Conservation (phyloP, 306 rosid genomes). For the Glycine soja region DNA sequence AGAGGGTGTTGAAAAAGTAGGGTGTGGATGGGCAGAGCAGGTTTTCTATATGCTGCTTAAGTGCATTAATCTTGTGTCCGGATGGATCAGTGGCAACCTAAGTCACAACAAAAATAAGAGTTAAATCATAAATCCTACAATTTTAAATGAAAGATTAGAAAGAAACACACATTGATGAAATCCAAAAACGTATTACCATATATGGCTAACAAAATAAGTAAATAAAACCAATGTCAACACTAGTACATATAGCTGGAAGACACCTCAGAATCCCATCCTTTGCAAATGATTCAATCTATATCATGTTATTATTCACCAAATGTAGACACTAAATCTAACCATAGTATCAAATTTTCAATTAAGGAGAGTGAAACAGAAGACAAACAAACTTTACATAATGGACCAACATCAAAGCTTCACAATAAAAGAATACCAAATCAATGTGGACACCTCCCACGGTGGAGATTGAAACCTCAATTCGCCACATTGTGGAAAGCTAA, state of each 20-base stretch:
- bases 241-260: conserved; percentile 10
- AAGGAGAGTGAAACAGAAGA: conserved; percentile 11
- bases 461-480: not conserved
- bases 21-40: conserved; percentile 64
- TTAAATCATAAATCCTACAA: not conserved
- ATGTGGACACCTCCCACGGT: not conserved
- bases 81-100: conserved; percentile 60
- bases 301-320: not conserved
- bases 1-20: conserved; percentile 57
- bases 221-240: conserved; percentile 30
- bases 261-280: conserved; percentile 11
- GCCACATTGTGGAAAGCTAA: not conserved
- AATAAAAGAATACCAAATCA: not conserved
- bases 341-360: conserved; percentile 7
- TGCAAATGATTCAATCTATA: not conserved
- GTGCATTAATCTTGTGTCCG: conserved; percentile 54
- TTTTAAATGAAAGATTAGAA: not conserved
- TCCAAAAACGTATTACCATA: not conserved
- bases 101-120: not conserved
- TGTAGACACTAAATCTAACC: not conserved
- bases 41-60: conserved; percentile 59
- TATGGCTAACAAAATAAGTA: not conserved
- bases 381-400: not conserved
- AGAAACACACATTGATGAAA: not conserved
- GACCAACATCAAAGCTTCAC: not conserved